A percentile compares a stretch with the other conserved stretches of the same genome.
These are phyloP conservation scores for Rubus parviflorus DNA, from an alignment of 306 rosid species.

Conservation along the genomic window DNA sequence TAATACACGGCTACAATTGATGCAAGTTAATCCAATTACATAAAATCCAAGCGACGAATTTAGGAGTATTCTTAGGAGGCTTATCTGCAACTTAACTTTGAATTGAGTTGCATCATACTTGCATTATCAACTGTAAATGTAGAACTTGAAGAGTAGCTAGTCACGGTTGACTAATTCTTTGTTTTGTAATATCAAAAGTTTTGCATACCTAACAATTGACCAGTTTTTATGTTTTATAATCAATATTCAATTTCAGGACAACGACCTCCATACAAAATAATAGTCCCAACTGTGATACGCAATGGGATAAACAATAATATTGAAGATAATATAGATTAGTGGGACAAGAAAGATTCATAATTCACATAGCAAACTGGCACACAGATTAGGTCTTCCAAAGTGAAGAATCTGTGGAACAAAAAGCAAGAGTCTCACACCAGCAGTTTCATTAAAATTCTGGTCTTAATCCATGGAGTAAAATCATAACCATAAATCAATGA, in stretches of 20 bases:
- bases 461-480: neutral
- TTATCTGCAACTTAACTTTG: neutral
- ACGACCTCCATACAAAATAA: neutral
- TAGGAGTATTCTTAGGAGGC: neutral
- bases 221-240: neutral
- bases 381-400: neutral
- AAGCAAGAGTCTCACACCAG: neutral
- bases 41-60: neutral
- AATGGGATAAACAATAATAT: slow-evolving; percentile 1
- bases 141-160: neutral
- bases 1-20: neutral
- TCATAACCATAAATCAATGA: neutral
- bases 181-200: neutral
- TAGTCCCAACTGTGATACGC: slow-evolving; percentile 13
- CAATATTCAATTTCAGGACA: neutral
- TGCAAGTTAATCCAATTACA: neutral
- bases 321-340: neutral
- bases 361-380: neutral
- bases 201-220: slow-evolving; percentile 28
- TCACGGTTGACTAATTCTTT: slow-evolving; percentile 4
- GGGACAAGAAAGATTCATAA: neutral
- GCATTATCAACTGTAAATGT: neutral
- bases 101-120: neutral
- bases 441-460: neutral
- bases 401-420: neutral